Evolutionary conservation across 2,329 filamentous ascomycete species (phyloP).

Genomic region (Aspergillus pseudoviridinutans): DNA sequence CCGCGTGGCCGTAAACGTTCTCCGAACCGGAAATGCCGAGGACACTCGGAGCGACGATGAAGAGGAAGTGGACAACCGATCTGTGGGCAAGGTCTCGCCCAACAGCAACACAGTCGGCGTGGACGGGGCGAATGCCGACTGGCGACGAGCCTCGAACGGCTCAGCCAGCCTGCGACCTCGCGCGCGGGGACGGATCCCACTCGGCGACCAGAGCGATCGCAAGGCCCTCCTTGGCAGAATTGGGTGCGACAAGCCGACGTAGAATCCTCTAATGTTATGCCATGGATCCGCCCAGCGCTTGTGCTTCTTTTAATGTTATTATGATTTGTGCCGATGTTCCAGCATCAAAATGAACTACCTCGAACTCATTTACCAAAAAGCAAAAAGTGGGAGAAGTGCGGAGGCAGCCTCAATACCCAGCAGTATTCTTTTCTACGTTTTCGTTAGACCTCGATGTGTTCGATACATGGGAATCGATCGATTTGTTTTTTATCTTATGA

Average conservation of each 20-base stretch:
- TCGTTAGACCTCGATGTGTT: background rate
- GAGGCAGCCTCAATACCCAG: background rate
- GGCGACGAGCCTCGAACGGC: conserved; percentile 31
- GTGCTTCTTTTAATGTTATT: conserved; percentile 10
- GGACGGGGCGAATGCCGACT: conserved; percentile 27
- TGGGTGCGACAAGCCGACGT: conserved; percentile 69
- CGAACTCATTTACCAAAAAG: background rate
- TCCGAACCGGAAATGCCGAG: conserved; percentile 71
- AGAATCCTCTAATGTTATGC: background rate
- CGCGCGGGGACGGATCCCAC: conserved; percentile 35
- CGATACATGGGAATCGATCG: background rate
- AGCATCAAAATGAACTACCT: background rate
- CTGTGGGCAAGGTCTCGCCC: conserved; percentile 20
- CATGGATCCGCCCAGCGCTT: background rate
- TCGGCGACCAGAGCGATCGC: conserved; percentile 39
- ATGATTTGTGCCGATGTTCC: background rate
- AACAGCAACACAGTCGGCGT: conserved; percentile 18
- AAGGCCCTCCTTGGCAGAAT: conserved; percentile 80
- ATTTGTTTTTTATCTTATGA: background rate
- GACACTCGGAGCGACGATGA: conserved; percentile 87
- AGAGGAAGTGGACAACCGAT: conserved; percentile 52
- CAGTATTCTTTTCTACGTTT: background rate
- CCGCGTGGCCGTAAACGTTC: conserved; percentile 73
- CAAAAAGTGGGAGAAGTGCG: background rate
- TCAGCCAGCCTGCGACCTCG: conserved; percentile 32